Percentiles rank a stretch among this genome's conserved stretches.
These are phyloP conservation scores for Talaromyces proteolyticus DNA, from an alignment of 495 filamentous ascomycete genomes.

Conservation along the genomic window DNA sequence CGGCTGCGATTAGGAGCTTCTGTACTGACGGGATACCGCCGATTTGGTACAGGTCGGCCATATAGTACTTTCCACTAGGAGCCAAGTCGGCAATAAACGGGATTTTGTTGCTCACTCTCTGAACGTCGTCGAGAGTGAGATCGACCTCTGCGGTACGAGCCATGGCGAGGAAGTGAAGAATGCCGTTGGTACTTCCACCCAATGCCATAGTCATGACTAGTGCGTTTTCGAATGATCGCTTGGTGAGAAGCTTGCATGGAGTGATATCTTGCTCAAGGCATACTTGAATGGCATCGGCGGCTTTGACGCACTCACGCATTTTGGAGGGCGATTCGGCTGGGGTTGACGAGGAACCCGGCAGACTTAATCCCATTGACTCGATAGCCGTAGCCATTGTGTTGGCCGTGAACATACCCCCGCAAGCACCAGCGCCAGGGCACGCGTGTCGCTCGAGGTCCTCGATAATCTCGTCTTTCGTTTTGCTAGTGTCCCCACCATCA, in stretches of 20 bases:
- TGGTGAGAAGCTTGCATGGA: slow-evolving; percentile 79
- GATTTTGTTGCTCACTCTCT: slow-evolving; percentile 81
- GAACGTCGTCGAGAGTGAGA: slow-evolving; percentile 81
- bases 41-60: slow-evolving; percentile 93
- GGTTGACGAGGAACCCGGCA: slow-evolving; percentile 87
- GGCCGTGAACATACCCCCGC: slow-evolving; percentile 95
- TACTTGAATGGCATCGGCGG: slow-evolving; percentile 75
- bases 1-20: slow-evolving; percentile 81
- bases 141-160: slow-evolving; percentile 81
- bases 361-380: slow-evolving; percentile 87
- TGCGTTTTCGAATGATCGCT: slow-evolving; percentile 86
- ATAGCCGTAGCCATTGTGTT: slow-evolving; percentile 98
- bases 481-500: slow-evolving; percentile 48
- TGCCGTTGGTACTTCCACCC: slow-evolving; percentile 86
- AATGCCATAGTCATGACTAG: slow-evolving; percentile 89
- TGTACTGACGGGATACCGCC: slow-evolving; percentile 88
- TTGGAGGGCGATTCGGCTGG: slow-evolving; percentile 86
- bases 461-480: slow-evolving; percentile 72
- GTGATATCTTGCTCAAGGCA: slow-evolving; percentile 86
- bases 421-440: slow-evolving; percentile 90
- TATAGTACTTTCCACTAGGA: slow-evolving; percentile 80
- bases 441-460: slow-evolving; percentile 80
- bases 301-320: slow-evolving; percentile 84
- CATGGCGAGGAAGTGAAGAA: slow-evolving; percentile 94
- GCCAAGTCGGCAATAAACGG: slow-evolving; percentile 93